Evolutionary conservation across 257 asterid species (phyloP).

Genomic region (Przewalskia tangutica): DNA sequence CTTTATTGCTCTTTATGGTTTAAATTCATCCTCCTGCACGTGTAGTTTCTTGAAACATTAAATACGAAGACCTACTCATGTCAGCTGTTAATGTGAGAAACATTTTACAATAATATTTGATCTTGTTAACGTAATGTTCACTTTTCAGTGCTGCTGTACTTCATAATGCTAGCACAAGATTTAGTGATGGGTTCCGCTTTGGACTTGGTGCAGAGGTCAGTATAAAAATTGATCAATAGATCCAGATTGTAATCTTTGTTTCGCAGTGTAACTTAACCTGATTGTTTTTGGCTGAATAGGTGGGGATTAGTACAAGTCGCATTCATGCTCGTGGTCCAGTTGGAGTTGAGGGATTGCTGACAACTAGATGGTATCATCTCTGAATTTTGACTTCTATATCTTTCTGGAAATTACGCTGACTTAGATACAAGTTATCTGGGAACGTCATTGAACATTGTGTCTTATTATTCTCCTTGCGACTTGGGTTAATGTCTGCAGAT

Average conservation of each 20-base stretch:
- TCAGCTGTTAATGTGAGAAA: conserved; percentile 1
- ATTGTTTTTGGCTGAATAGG: conserved; percentile 35
- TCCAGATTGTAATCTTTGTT: not conserved
- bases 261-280: not conserved
- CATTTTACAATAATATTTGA: not conserved
- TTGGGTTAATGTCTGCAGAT: not conserved
- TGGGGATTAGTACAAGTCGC: conserved; percentile 90
- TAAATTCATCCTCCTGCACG: not conserved
- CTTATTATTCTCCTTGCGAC: not conserved
- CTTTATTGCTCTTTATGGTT: not conserved
- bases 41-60: not conserved
- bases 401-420: not conserved
- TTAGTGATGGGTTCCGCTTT: conserved; percentile 85
- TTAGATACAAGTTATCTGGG: not conserved
- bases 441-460: not conserved
- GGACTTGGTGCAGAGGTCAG: conserved; percentile 96
- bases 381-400: not conserved
- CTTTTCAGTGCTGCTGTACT: conserved; percentile 84
- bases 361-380: conserved; percentile 66
- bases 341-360: conserved; percentile 90
- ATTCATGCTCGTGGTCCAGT: conserved; percentile 99
- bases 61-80: not conserved
- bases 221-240: not conserved
- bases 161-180: conserved; percentile 91
- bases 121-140: not conserved